A percentile compares a stretch with the other conserved stretches of the same genome.
Evolutionary conservation across 192 early-diverging fungal genomes (phyloP).

Genomic region (Entophlyctis luteolus): DNA sequence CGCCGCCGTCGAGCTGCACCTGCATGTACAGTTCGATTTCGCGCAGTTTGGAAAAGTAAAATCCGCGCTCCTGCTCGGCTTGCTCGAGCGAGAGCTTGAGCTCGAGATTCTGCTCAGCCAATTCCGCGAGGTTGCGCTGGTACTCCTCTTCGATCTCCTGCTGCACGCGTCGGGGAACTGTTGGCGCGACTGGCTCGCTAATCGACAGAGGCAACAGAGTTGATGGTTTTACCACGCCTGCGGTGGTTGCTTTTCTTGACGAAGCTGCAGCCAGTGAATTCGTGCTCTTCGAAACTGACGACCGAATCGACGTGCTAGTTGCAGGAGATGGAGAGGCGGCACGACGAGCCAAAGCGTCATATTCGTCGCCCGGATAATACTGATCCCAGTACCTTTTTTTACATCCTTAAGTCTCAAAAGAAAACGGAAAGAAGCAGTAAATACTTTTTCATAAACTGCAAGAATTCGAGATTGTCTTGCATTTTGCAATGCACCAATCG

Average conservation of each 20-base stretch:
- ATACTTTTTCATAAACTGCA: conserved; percentile 88
- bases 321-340: conserved; percentile 4
- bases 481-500: conserved; percentile 89
- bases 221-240: neutral
- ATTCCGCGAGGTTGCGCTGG: conserved; percentile 65
- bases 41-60: conserved; percentile 91
- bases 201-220: neutral
- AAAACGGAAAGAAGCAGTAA: neutral
- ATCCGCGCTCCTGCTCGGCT: conserved; percentile 93
- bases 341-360: conserved; percentile 77
- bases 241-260: neutral
- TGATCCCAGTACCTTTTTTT: conserved; percentile 76
- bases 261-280: neutral
- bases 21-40: conserved; percentile 94
- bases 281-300: no score
- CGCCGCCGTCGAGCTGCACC: conserved; percentile 65
- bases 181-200: no score
- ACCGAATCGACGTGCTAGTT: no score
- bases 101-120: conserved; percentile 74
- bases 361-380: conserved; percentile 74
- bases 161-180: no score
- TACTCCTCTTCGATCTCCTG: conserved; percentile 36
- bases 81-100: conserved; percentile 82
- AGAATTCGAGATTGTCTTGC: conserved; percentile 97
- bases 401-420: neutral